Evolutionary conservation across 2,329 filamentous ascomycete genomes (phyloP).

Genomic region (Xylariaceae sp.): DNA sequence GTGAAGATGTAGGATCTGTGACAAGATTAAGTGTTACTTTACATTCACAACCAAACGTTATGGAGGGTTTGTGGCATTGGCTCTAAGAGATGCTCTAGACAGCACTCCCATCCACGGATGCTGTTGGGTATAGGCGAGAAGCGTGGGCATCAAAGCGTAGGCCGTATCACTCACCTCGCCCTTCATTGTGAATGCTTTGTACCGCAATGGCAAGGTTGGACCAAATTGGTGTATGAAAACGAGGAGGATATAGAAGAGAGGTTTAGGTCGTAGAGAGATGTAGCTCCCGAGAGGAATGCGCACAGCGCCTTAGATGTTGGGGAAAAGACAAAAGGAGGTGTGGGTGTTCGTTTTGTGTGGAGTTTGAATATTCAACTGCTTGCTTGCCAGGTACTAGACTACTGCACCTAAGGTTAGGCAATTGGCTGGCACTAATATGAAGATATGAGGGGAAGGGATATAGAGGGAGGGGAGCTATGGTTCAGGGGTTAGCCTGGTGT

Average conservation of each 20-base stretch:
- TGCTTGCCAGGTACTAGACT: conserved; percentile 1
- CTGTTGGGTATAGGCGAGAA: background rate
- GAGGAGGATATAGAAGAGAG: conserved; percentile 6
- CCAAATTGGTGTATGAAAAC: conserved; percentile 8
- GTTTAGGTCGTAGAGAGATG: conserved; percentile 12
- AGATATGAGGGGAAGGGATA: conserved; percentile 15
- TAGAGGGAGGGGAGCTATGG: conserved; percentile 25
- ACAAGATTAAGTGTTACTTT: conserved; percentile 25
- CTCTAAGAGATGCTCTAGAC: background rate
- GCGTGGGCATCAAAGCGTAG: conserved; percentile 18
- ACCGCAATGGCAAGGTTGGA: conserved; percentile 21
- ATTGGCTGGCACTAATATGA: conserved; percentile 22
- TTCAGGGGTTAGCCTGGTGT: conserved; percentile 16
- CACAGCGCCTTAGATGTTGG: conserved; percentile 35
- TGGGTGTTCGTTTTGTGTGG: conserved; percentile 32
- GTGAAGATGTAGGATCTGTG: conserved; percentile 68
- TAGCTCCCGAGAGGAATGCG: conserved; percentile 31
- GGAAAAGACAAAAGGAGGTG: conserved; percentile 38
- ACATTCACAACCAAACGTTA: background rate
- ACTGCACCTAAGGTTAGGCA: conserved; percentile 12
- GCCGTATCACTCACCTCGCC: conserved; percentile 55
- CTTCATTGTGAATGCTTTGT: conserved; percentile 54
- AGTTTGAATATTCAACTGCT: conserved; percentile 8
- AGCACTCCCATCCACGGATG: background rate
- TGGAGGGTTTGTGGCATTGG: conserved; percentile 3